phyloP scores from a whole-genome alignment of 768 basidiomycete genomes.

The Ephemerocybe angulata region DNA sequence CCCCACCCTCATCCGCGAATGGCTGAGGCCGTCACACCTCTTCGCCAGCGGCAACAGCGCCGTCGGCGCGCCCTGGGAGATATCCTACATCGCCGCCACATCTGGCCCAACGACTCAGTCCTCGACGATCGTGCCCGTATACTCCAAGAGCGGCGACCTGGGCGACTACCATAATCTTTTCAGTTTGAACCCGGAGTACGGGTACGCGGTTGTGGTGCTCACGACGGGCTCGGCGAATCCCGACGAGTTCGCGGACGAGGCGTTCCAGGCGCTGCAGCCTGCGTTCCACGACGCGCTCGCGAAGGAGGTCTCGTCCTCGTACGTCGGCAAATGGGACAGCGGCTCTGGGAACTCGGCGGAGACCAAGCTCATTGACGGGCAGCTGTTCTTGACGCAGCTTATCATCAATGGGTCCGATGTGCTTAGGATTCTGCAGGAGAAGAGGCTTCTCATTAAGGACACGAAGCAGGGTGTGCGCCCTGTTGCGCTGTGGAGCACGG shows the following conservation, averaged over 20 bases:
- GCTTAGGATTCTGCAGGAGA: slow-evolving; percentile 18
- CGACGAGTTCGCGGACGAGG: slow-evolving; percentile 27
- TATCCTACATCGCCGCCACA: slow-evolving; percentile 12
- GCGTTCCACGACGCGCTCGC: slow-evolving; percentile 31
- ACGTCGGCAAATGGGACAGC: slow-evolving; percentile 35
- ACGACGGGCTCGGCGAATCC: slow-evolving; percentile 35
- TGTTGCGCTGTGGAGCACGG: slow-evolving; percentile 35
- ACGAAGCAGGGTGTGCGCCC: slow-evolving; percentile 5
- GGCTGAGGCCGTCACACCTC: slow-evolving; percentile 34
- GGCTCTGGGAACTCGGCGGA: slow-evolving; percentile 18
- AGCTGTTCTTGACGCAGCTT: slow-evolving; percentile 27
- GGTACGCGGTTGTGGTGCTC: slow-evolving; percentile 39
- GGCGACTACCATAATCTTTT: neutral
- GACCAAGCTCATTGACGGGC: slow-evolving; percentile 27
- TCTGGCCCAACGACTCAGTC: slow-evolving; percentile 33
- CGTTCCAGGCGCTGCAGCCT: slow-evolving; percentile 22
- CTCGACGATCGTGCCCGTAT: slow-evolving; percentile 25
- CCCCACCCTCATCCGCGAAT: slow-evolving; percentile 35
- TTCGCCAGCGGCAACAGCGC: slow-evolving; percentile 30
- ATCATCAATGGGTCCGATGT: slow-evolving; percentile 32
- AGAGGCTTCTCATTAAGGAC: neutral
- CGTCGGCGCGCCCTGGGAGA: slow-evolving; percentile 44
- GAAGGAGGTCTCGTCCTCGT: slow-evolving; percentile 20
- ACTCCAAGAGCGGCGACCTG: neutral
- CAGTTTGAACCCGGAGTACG: slow-evolving; percentile 26